Base-by-base conservation (phyloP, 495 filamentous ascomycete genomes). In the Apiosordaria backusii region DNA sequence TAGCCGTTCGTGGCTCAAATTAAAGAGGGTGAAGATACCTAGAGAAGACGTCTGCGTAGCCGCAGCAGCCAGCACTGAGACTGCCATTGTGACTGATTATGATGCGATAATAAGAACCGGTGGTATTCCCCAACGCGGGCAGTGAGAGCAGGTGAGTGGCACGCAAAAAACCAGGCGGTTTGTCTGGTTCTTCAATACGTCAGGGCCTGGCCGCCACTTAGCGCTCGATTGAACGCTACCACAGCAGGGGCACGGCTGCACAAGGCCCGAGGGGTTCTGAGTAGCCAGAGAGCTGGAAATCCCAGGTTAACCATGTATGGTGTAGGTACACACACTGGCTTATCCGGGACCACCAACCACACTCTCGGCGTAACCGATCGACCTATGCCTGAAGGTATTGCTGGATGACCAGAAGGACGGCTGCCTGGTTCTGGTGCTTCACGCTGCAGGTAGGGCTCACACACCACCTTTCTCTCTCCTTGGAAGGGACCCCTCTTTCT, bases 1-100 rank as follows among this genome's bases (percentile, higher is more conserved):
- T 21, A 57, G 64, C 60, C 60, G 61, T 65, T 67, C 65, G 67
- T 61, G 63, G 67, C 66, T 66, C 4, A 53, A 57, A 61, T 68
- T 63, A 57, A 69, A 67, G 64, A 71, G 74, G 24, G 65, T 61
- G 60, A 70, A 71, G 65, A 72, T 74, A 77, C 75, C 75, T 77
- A 71, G 60, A 63, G 71, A 66, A 57, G 67, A 67, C 50, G 75
- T 62, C 72, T 72, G 70, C 62, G 74, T 64, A 50, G 71, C 69
- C 62, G 74, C 72, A 67, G 75, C 66, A 66, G 72, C 68, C 50
- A 77, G 62, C 72, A 75, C 50, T 54, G 74, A 75, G 60, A 45
- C 16, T 2, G 75, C 71, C 75, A 77, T 77, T 54, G 54, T 69
- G 52, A 45, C 35, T 50, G 67, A 59, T 27, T 62, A 24, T 18